Evolutionary conservation across 495 filamentous ascomycete species (phyloP), one percentile per base, ranked within the genome.

Genomic region (Annulohypoxylon nitens): DNA sequence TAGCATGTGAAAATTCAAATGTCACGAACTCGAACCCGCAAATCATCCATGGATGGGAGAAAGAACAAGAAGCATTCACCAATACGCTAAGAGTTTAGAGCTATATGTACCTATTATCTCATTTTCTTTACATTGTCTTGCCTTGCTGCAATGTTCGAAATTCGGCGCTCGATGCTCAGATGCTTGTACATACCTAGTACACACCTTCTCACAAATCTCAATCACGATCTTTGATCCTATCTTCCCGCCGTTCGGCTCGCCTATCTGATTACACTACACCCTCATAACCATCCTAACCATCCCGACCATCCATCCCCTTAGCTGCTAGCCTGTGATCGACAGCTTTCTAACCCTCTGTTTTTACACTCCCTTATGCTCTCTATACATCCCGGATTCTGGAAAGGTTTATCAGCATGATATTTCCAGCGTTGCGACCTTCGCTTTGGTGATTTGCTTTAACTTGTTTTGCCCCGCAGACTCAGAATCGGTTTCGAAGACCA

Each of bases 1-100:
- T 69, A 47, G 53, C 76, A 78, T 78, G 76, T 78, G 76, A 78
- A 74, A 76, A 61, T 67, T 54, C 34, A 39, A 45, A 58, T 26
- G 50, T 43, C 2, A 43, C 11, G 39, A 43, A 43, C 39, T 23
- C 39, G 5, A 30, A 30, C 30, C 30, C 39, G 2, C 12, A 41
- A 20, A 12, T 23, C 20, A 23, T 23, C 20, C 20, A 23, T 23
- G 20, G 20, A 23, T 25, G 18, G 8, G 25, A 26, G 48, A 8
- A 51, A 10, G 20, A 20, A 50, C 45, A 39, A 7, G 14, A 47
- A 14, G 43, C 14, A 50, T 9, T 50, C 20, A 26, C 23, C n/a
- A 33, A 26, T 20, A 26, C 53, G n/a, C 54, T 20, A 16, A 10
- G 43, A 43, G 1, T 61, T 74, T 43, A 64, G 70, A 57, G 41